phyloP scores from a whole-genome alignment of 805 yeast species.

The Teunomyces tritomae region DNA sequence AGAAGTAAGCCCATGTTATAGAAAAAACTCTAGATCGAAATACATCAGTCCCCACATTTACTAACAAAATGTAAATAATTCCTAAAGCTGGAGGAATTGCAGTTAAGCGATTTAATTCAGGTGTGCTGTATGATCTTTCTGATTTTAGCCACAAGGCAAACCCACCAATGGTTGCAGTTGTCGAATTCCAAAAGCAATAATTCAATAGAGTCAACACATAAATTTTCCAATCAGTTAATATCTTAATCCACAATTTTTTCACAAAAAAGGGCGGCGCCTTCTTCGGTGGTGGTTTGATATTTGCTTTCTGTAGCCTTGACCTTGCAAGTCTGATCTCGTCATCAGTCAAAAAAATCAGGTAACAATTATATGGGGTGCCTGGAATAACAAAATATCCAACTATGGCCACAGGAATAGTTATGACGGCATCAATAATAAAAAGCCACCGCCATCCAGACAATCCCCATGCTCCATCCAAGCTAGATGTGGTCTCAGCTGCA shows the following conservation, averaged over 20 bases:
- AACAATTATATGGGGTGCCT: slow-evolving; percentile 33
- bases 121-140: slow-evolving; percentile 8
- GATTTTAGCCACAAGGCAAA: slow-evolving; percentile 39
- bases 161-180: slow-evolving; percentile 49
- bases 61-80: slow-evolving; percentile 45
- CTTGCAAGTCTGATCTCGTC: slow-evolving; percentile 57
- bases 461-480: slow-evolving; percentile 1
- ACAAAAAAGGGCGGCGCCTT: slow-evolving; percentile 21
- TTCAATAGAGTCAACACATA: slow-evolving; percentile 20
- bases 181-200: slow-evolving; percentile 26
- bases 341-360: slow-evolving; percentile 51
- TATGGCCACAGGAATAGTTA: slow-evolving; percentile 19
- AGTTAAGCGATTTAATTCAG: slow-evolving; percentile 16
- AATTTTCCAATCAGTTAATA: slow-evolving; percentile 31
- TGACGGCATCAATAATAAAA: slow-evolving; percentile 23
- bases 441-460: slow-evolving; percentile 21
- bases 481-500: slow-evolving; percentile 15
- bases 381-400: slow-evolving; percentile 20
- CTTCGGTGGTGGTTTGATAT: slow-evolving; percentile 9
- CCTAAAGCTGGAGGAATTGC: slow-evolving; percentile 62
- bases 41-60: slow-evolving; percentile 52
- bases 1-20: slow-evolving; percentile 44
- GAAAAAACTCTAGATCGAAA: slow-evolving; percentile 51
- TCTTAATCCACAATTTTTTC: slow-evolving; percentile 23
- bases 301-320: slow-evolving; percentile 22